These are phyloP conservation scores for Endothia cerciana DNA, from an alignment of 2,329 filamentous ascomycete species.

Conservation along the genomic window DNA sequence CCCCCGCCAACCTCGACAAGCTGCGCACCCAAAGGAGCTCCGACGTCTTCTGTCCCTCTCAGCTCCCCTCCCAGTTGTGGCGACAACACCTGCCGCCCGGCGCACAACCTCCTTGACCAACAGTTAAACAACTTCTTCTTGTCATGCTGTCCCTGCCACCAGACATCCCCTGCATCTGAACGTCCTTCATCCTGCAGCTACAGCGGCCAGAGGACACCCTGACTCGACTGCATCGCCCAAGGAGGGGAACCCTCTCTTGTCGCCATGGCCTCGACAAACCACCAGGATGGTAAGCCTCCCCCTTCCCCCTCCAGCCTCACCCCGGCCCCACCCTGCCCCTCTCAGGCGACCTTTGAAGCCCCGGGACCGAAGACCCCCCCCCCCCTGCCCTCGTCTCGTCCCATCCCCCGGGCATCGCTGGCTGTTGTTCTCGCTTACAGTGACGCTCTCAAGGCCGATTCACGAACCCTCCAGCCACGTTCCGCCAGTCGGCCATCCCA, in stretches of 20 bases:
- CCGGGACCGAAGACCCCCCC: background rate
- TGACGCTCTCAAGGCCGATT: conserved; percentile 34
- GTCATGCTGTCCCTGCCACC: conserved; percentile 20
- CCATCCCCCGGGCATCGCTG: conserved; percentile 18
- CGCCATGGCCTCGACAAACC: conserved; percentile 41
- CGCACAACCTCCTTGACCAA: background rate
- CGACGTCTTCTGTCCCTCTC: background rate
- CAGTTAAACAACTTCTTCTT: conserved; percentile 6
- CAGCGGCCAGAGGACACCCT: background rate
- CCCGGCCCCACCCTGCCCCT: background rate
- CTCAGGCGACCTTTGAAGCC: background rate
- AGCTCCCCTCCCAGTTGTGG: background rate
- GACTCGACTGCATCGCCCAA: background rate
- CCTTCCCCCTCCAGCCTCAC: conserved; percentile 7
- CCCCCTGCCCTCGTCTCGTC: conserved; percentile 8
- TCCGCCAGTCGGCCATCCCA: background rate
- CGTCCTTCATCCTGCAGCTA: background rate
- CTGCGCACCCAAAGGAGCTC: background rate
- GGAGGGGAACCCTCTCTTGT: background rate
- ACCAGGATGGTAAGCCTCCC: conserved; percentile 38
- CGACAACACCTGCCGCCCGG: background rate
- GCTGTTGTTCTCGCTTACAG: conserved; percentile 33
- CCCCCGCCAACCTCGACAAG: background rate
- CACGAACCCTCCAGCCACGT: conserved; percentile 25
- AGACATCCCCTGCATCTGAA: background rate